Evolutionary conservation across 352 stramenopile species (phyloP).

Genomic region (Phytophthora tentaculata): DNA sequence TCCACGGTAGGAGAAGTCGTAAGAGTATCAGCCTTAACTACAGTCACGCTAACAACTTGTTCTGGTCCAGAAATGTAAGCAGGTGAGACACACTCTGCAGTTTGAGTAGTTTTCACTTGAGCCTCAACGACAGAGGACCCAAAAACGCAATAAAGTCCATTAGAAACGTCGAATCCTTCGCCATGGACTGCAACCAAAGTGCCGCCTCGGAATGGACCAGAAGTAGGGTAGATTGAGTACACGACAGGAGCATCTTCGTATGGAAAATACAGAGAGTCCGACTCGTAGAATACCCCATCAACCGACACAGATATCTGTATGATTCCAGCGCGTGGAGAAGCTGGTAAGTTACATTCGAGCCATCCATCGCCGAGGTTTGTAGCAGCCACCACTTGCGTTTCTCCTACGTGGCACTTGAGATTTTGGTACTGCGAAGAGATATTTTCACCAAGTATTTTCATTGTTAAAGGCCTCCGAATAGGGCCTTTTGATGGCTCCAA

Average conservation of each 20-base stretch:
- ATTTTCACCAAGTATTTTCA: slow-evolving; percentile 35
- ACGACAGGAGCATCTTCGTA: slow-evolving; percentile 53
- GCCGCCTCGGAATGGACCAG: slow-evolving; percentile 50
- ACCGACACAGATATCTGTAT: slow-evolving; percentile 34
- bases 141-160: slow-evolving; percentile 46
- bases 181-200: slow-evolving; percentile 42
- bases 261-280: slow-evolving; percentile 30
- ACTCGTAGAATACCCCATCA: slow-evolving; percentile 42
- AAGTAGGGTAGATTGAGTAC: slow-evolving; percentile 46
- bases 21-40: slow-evolving; percentile 31
- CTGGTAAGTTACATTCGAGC: slow-evolving; percentile 48
- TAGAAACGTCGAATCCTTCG: slow-evolving; percentile 35
- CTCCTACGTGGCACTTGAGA: slow-evolving; percentile 49
- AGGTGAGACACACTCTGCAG: slow-evolving; percentile 37
- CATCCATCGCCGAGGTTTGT: slow-evolving; percentile 36
- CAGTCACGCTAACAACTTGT: slow-evolving; percentile 31
- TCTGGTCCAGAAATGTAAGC: slow-evolving; percentile 17
- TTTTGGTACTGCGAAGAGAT: slow-evolving; percentile 36
- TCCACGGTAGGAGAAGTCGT: background rate
- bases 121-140: slow-evolving; percentile 35
- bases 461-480: slow-evolving; percentile 18
- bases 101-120: slow-evolving; percentile 20
- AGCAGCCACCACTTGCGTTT: slow-evolving; percentile 31
- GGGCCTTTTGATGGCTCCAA: slow-evolving; percentile 32
- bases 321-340: background rate